Evolutionary conservation across 2,329 filamentous ascomycete genomes (phyloP), one percentile per base, ranked within the genome.

Genomic region (Pyricularia sp.): DNA sequence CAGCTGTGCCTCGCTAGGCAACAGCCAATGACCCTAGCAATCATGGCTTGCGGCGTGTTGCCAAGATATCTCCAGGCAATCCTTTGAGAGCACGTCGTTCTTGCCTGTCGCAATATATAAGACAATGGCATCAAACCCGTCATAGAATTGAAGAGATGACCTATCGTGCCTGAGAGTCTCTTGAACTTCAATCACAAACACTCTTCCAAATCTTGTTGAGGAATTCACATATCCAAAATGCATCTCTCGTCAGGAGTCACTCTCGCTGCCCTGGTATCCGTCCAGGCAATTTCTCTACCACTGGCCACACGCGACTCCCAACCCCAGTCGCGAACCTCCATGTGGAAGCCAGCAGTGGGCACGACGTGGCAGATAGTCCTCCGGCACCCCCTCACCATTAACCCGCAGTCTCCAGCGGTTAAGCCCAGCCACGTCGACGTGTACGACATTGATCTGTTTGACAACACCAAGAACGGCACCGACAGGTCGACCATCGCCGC

Each of bases 371-470:
- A 65, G 64, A 65, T 65, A 3, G 64, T 65, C 2, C 64, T 65
- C n/a, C 11, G 23, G 12, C 28, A 28, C 28, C 20, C 64, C 3
- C 28, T 65, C 30, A 28, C 11, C 10, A 65, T 65, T 30, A 33
- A 65, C 64, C n/a, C 30, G 64, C n/a, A 65, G 30, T 31, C 28
- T 26, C 64, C 64, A 4, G 7, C 64, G 10, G 64, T 65, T 6
- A 23, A 31, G 14, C 64, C 64, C 12, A n/a, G 30, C 11, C 25
- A 28, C 6, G 64, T 33, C 64, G 64, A 65, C 10, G 64, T 65
- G 17, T 65, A n/a, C 12, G 64, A 65, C 28, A 65, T 65, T 23
- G 64, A 65, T 20, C 64, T 65, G 26, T 65, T 65, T 33, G 33
- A 28, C 25, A 65, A 65, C 64, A 65, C 64, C 26, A 33, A 65